These are phyloP conservation scores for Kazachstania viticola DNA, from an alignment of 805 yeast genomes.

Conservation along the genomic window DNA sequence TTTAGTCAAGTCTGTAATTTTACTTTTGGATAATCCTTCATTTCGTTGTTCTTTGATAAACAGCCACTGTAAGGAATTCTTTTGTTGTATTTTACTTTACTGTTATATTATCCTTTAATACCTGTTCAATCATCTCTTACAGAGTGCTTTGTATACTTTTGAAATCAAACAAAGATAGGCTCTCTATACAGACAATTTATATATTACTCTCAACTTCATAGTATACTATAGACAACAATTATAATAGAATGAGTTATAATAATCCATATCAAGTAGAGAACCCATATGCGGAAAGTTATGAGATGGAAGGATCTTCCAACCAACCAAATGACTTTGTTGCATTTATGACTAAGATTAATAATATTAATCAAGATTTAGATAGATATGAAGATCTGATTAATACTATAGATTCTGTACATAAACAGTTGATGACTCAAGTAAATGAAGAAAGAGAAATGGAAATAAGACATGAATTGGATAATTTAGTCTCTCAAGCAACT, in stretches of 20 bases:
- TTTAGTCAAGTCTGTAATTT: too few relatives aligned
- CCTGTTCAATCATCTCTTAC: too few relatives aligned
- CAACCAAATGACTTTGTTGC: constrained; percentile 36
- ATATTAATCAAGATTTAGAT: constrained; percentile 55
- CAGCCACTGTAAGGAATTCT: too few relatives aligned
- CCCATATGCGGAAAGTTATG: constrained; percentile 9
- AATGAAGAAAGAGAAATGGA: constrained; percentile 58
- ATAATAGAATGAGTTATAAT: constrained; percentile 21
- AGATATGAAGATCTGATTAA: constrained; percentile 61
- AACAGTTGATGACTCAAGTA: constrained; percentile 59
- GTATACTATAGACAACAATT: too few relatives aligned
- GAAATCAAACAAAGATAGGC: too few relatives aligned
- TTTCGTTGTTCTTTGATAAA: too few relatives aligned
- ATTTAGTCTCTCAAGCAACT: constrained; percentile 64
- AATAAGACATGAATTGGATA: constrained; percentile 65
- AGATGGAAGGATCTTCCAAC: constrained; percentile 1
- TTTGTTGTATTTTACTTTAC: too few relatives aligned
- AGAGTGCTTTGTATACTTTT: too few relatives aligned
- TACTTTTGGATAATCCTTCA: too few relatives aligned
- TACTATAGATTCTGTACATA: constrained; percentile 59
- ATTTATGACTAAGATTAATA: constrained; percentile 60
- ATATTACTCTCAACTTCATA: too few relatives aligned
- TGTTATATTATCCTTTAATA: too few relatives aligned
- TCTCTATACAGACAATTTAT: too few relatives aligned
- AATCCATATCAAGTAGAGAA: constrained; percentile 16